These are phyloP conservation scores for Striga hermonthica DNA, from an alignment of 305 asterid genomes.

Conservation along the genomic window DNA sequence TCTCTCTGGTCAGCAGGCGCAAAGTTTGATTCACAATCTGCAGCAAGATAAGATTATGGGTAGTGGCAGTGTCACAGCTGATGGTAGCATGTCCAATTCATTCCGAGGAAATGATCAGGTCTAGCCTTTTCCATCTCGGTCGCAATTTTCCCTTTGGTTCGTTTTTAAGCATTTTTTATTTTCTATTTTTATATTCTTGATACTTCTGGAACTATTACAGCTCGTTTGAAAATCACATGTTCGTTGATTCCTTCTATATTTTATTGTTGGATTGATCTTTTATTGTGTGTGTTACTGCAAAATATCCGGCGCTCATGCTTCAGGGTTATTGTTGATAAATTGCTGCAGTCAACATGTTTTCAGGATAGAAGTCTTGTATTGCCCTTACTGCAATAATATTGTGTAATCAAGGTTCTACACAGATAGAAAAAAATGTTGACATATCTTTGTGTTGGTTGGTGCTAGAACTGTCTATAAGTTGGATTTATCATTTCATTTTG, in stretches of 20 bases:
- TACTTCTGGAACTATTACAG: background rate
- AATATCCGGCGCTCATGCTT: too few species aligned
- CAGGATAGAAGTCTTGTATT: too few species aligned
- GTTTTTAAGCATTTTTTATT: background rate
- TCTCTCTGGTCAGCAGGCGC: conserved; percentile 34
- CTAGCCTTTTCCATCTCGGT: conserved; percentile 34
- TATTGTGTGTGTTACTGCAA: too few species aligned
- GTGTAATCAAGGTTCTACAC: too few species aligned
- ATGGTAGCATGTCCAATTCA: conserved; percentile 39
- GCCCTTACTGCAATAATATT: too few species aligned
- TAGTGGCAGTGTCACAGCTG: conserved; percentile 32
- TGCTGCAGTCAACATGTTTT: too few species aligned
- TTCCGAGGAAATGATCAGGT: conserved; percentile 97
- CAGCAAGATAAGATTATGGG: background rate
- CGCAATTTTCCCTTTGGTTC: background rate
- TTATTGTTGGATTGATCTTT: too few species aligned
- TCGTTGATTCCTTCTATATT: too few species aligned
- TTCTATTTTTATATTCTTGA: background rate
- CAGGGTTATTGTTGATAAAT: too few species aligned
- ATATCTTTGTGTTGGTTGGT: background rate
- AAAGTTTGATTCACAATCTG: conserved; percentile 50
- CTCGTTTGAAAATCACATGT: background rate
- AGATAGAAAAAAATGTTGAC: too few species aligned
- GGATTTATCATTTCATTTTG: too few species aligned
- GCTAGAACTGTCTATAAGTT: background rate